These are phyloP conservation scores for Madurella fahalii DNA, from an alignment of 2,329 filamentous ascomycete species.

Conservation along the genomic window DNA sequence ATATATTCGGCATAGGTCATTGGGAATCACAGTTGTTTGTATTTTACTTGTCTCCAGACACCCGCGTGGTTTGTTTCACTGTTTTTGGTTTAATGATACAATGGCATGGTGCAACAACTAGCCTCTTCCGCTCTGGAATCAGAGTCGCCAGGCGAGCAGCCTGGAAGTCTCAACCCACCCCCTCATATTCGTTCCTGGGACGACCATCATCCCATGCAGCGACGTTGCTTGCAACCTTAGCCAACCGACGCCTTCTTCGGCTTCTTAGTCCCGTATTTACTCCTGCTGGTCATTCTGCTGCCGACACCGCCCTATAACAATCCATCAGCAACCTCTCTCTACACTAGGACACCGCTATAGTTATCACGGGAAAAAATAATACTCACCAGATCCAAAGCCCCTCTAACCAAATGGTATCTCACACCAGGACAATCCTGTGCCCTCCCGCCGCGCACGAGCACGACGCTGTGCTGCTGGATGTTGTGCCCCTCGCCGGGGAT, in stretches of 20 bases:
- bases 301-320: constrained; percentile 75
- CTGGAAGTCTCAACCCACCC: not conserved
- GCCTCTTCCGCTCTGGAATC: too few relatives aligned
- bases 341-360: not conserved
- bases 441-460: constrained; percentile 88
- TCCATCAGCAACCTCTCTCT: constrained; percentile 18
- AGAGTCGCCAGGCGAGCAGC: too few relatives aligned
- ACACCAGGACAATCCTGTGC: constrained; percentile 98
- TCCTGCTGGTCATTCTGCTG: constrained; percentile 76
- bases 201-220: too few relatives aligned
- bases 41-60: not conserved
- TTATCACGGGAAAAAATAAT: not conserved
- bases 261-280: constrained; percentile 99
- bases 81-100: constrained; percentile 7
- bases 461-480: constrained; percentile 97
- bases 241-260: constrained; percentile 73
- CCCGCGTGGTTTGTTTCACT: not conserved
- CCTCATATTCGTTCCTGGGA: too few relatives aligned
- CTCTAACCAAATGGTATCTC: constrained; percentile 88
- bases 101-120: constrained; percentile 10
- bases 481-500: constrained; percentile 98
- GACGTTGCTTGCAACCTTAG: constrained; percentile 11
- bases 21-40: not conserved
- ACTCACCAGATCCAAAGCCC: constrained; percentile 87
- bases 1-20: constrained; percentile 6